These are phyloP conservation scores for Stagonosporopsis rhizophila DNA, from an alignment of 2,329 filamentous ascomycete genomes.

Conservation along the genomic window DNA sequence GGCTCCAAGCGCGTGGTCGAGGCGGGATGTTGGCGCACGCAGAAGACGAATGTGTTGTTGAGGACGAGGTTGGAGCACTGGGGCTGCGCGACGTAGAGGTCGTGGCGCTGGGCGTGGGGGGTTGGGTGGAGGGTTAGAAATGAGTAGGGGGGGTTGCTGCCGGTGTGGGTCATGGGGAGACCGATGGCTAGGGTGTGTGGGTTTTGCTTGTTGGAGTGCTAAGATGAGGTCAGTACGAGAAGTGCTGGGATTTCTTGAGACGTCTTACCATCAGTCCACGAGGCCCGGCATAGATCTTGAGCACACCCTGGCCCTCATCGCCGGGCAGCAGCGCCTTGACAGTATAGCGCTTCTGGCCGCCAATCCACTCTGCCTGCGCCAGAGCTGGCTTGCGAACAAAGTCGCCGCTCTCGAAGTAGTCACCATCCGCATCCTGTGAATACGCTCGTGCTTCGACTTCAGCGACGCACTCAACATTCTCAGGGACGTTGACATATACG, in stretches of 20 bases:
- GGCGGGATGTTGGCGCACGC: conserved; percentile 89
- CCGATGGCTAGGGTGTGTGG: conserved; percentile 89
- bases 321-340: conserved; percentile 91
- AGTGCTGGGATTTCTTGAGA: not conserved
- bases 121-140: conserved; percentile 94
- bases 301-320: conserved; percentile 84
- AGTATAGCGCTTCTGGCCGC: conserved; percentile 86
- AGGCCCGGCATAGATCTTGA: conserved; percentile 94
- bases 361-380: conserved; percentile 89
- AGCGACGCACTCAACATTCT: conserved; percentile 89
- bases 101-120: conserved; percentile 94
- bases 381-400: conserved; percentile 83
- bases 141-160: conserved; percentile 92
- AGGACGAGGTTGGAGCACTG: conserved; percentile 87
- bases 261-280: conserved; percentile 79
- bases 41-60: conserved; percentile 98
- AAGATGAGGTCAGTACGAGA: conserved; percentile 23
- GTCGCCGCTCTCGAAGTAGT: conserved; percentile 92
- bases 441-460: conserved; percentile 88
- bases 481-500: conserved; percentile 83
- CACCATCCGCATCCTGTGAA: conserved; percentile 83
- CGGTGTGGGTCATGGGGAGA: conserved; percentile 87
- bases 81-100: conserved; percentile 95
- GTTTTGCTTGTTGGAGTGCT: conserved; percentile 93
- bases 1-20: conserved; percentile 53